Evolutionary conservation across 2,329 filamentous ascomycete genomes (phyloP).

Genomic region (Colletotrichum acutatum): DNA sequence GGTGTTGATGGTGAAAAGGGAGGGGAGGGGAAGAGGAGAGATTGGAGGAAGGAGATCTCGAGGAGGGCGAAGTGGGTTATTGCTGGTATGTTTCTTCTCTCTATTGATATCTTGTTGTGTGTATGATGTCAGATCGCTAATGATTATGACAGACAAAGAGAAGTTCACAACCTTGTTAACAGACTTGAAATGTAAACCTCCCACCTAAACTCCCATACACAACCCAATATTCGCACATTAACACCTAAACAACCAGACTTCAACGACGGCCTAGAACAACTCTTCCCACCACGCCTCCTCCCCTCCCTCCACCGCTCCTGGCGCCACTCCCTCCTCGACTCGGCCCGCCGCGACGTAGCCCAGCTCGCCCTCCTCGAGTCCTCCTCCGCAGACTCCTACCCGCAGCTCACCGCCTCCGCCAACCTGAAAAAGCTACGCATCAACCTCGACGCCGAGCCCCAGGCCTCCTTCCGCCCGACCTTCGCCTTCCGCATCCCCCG

Average conservation of each 20-base stretch:
- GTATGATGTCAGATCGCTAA: not conserved
- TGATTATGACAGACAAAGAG: not conserved
- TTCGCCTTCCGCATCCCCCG: conserved; percentile 45
- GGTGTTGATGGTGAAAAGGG: not conserved
- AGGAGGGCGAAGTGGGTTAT: not conserved
- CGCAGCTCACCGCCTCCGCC: conserved; percentile 54
- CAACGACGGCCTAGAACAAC: conserved; percentile 59
- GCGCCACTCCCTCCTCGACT: conserved; percentile 58
- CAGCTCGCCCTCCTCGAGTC: conserved; percentile 55
- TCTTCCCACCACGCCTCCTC: conserved; percentile 55
- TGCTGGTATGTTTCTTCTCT: not conserved
- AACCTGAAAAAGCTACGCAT: conserved; percentile 58
- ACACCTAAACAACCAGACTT: conserved; percentile 42
- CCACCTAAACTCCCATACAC: no score
- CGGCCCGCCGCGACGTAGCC: conserved; percentile 52
- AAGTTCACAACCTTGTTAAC: not conserved
- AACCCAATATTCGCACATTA: no score
- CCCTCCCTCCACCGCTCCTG: conserved; percentile 57
- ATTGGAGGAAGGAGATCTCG: not conserved
- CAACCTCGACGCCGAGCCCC: conserved; percentile 56
- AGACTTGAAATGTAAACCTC: not conserved
- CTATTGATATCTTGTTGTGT: not conserved
- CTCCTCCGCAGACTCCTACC: conserved; percentile 54
- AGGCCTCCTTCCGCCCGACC: conserved; percentile 36
- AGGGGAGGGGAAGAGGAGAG: not conserved